Evolutionary conservation across 805 yeast species (phyloP), one percentile per base, ranked within the genome.

Genomic region (Phaffomyces antillensis): DNA sequence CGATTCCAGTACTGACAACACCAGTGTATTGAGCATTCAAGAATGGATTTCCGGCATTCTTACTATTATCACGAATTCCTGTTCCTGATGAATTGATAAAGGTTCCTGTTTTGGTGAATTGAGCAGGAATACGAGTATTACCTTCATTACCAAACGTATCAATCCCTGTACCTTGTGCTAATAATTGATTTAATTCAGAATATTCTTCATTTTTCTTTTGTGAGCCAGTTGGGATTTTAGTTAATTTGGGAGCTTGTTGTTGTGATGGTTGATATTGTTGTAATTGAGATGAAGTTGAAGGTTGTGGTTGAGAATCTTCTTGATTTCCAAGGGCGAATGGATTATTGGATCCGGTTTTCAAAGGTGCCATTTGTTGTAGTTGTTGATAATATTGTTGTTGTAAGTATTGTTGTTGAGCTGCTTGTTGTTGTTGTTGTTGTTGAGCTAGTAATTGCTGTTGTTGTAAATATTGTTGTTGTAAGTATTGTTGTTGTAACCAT

Each of bases 111-210:
- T 76, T 78, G 2, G 97, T 91, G 62, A 86, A 91, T 59, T 91
- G 97, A 39, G 95, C 95, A 4, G 98, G 96, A 44, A 91, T 77
- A 67, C 96, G 81, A 8, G 79, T 63, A 18, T 79, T 82, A 44
- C 96, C 96, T 16, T 84, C 80, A 64, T 87, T 88, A 61, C 96
- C 96, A 63, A 86, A 93, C 0, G 97, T 90, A 67, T 90, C 99
- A 46, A 88, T 71, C 30, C 96, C 97, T 0, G 96, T 86, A 26
- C 96, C 97, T 37, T 79, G 77, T 12, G 93, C 87, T 52, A 91
- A 70, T 44, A 90, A 71, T 43, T 76, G 75, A 67, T 89, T 89
- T 59, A 91, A 75, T 48, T 86, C 90, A 50, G 88, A 70, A 72
- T 77, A 66, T 58, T 76, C 71, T 38, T 77, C 78, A 49, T 77